A percentile compares a stretch with the other conserved stretches of the same genome.
Conservation (phyloP, 345 rosid genomes). For the Hibiscus mutabilis region DNA sequence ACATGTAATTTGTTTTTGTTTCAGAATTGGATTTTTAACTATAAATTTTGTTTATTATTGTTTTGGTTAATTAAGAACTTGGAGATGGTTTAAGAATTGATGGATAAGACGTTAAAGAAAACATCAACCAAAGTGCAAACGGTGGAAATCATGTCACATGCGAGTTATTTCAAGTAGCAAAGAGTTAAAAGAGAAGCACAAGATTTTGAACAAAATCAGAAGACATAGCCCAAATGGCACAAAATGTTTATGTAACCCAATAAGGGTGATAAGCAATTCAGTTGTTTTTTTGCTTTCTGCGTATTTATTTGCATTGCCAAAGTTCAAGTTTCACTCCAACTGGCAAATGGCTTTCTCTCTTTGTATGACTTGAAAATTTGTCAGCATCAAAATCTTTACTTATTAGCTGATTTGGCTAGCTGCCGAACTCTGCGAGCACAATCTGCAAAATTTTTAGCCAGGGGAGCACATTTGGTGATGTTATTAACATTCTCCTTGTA, state of each 20-base stretch:
- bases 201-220: conserved; percentile 1
- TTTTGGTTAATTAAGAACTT: no score
- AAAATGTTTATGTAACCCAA: background rate
- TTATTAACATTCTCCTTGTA: conserved; percentile 59
- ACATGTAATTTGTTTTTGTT: no score
- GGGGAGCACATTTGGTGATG: conserved; percentile 58
- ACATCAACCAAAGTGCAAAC: background rate
- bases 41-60: no score
- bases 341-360: background rate
- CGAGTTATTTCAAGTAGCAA: no score
- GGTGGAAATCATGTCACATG: background rate
- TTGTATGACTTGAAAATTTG: background rate
- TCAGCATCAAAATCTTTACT: conserved; percentile 9
- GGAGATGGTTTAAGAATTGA: no score
- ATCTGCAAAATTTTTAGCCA: conserved; percentile 52
- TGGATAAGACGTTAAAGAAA: background rate
- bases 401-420: conserved; percentile 28
- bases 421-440: conserved; percentile 68
- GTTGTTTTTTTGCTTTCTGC: background rate
- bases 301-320: conserved; percentile 6
- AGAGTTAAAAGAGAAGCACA: background rate
- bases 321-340: conserved; percentile 8
- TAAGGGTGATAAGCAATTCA: background rate
- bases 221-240: background rate
- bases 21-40: no score